A percentile compares a stretch with the other conserved stretches of the same genome.
Evolutionary conservation across 2,329 filamentous ascomycete genomes (phyloP).

Genomic region (Penicillium olsonii): DNA sequence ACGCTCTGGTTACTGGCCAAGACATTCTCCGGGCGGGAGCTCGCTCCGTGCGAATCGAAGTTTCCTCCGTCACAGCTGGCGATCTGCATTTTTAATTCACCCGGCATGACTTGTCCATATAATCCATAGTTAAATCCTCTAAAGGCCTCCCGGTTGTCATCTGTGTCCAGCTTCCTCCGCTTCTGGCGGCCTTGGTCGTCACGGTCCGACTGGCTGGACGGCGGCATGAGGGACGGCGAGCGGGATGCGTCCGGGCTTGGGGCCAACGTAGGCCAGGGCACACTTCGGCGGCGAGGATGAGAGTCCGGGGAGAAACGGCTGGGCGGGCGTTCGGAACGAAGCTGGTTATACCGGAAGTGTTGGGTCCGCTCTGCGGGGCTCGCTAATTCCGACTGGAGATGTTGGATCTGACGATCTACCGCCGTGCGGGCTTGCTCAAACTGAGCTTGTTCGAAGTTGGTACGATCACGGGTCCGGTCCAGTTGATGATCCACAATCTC

Average conservation of each 20-base stretch:
- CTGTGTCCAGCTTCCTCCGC: constrained; percentile 69
- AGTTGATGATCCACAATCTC: constrained; percentile 38
- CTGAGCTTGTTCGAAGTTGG: constrained; percentile 5
- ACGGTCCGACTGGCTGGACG: constrained; percentile 22
- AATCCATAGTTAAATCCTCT: constrained; percentile 75
- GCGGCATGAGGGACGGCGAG: constrained; percentile 30
- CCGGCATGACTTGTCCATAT: constrained; percentile 83
- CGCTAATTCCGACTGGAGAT: constrained; percentile 15
- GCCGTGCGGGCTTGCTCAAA: constrained; percentile 29
- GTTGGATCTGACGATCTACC: constrained; percentile 29
- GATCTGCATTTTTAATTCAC: constrained; percentile 80
- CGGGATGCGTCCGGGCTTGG: constrained; percentile 20
- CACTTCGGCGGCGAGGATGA: constrained; percentile 1
- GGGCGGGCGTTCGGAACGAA: constrained; percentile 14
- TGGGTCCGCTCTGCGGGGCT: constrained; percentile 13
- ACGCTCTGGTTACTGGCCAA: constrained; percentile 79
- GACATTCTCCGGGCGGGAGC: constrained; percentile 76
- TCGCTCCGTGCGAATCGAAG: constrained; percentile 55
- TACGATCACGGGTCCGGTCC: constrained; percentile 27
- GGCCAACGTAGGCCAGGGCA: constrained; percentile 18
- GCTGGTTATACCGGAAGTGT: constrained; percentile 14
- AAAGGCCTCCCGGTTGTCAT: constrained; percentile 52
- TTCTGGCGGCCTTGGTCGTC: constrained; percentile 57
- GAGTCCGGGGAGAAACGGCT: constrained; percentile 13
- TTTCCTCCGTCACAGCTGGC: constrained; percentile 83